These are phyloP conservation scores for Zostera marina DNA, from an alignment of 116 monocot genomes.

Conservation along the genomic window DNA sequence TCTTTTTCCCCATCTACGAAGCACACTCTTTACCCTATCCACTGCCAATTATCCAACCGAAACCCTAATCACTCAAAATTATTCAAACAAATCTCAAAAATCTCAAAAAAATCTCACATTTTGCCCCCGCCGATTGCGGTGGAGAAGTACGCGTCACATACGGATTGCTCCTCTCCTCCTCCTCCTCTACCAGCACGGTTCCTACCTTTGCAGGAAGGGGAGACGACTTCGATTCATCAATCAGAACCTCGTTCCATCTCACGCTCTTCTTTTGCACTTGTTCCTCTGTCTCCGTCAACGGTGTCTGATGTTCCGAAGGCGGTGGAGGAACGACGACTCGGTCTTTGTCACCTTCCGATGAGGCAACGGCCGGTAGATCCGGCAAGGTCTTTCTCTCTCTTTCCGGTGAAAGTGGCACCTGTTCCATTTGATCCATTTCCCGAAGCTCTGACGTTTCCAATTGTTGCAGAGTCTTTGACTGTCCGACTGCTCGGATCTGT, in stretches of 20 bases:
- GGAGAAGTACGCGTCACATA: slow-evolving; percentile 12
- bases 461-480: too few species aligned
- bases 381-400: neutral
- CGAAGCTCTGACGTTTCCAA: too few species aligned
- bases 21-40: slow-evolving; percentile 40
- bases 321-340: neutral
- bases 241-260: slow-evolving; percentile 2
- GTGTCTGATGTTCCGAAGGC: neutral
- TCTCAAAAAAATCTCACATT: slow-evolving; percentile 28
- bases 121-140: slow-evolving; percentile 12
- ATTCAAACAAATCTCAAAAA: neutral
- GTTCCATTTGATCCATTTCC: neutral
- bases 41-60: slow-evolving; percentile 15
- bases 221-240: neutral
- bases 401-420: neutral
- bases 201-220: neutral
- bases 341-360: neutral
- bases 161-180: too few species aligned
- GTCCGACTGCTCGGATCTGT: too few species aligned
- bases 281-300: neutral
- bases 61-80: neutral
- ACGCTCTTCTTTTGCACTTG: slow-evolving; percentile 6
- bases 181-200: neutral
- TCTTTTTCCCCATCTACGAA: slow-evolving; percentile 61
- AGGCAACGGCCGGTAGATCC: neutral